Evolutionary conservation across 2,329 filamentous ascomycete species (phyloP).

Genomic region (Penicillium sp.): DNA sequence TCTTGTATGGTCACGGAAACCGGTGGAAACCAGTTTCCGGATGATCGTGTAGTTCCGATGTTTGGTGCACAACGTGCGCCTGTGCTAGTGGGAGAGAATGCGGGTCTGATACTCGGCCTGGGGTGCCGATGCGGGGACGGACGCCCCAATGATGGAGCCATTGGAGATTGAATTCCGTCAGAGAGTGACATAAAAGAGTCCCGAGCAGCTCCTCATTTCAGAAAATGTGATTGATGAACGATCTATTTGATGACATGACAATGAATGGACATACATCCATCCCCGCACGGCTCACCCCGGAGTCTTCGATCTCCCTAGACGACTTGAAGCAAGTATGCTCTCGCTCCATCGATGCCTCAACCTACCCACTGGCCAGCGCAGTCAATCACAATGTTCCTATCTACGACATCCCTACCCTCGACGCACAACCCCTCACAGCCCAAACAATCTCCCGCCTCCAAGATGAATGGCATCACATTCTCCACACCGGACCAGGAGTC

Average conservation of each 20-base stretch:
- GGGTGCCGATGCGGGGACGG: slow-evolving; percentile 10
- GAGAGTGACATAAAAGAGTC: slow-evolving; percentile 14
- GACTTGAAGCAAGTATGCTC: slow-evolving; percentile 53
- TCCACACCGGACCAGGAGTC: slow-evolving; percentile 62
- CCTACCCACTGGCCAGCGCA: slow-evolving; percentile 54
- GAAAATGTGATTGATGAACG: background rate
- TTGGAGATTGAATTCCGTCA: slow-evolving; percentile 27
- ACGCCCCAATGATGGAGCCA: background rate
- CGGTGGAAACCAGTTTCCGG: slow-evolving; percentile 24
- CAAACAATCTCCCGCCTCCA: slow-evolving; percentile 51
- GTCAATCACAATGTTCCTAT: slow-evolving; percentile 59
- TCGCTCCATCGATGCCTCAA: slow-evolving; percentile 38
- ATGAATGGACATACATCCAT: slow-evolving; percentile 18
- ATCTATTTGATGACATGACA: background rate
- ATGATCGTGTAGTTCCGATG: background rate
- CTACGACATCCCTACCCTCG: slow-evolving; percentile 53
- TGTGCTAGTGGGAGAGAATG: slow-evolving; percentile 6
- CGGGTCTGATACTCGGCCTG: slow-evolving; percentile 10
- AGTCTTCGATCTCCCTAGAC: slow-evolving; percentile 35
- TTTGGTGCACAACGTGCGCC: background rate
- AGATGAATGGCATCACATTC: slow-evolving; percentile 64
- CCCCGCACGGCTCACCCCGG: slow-evolving; percentile 30
- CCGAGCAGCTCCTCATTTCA: background rate
- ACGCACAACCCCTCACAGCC: slow-evolving; percentile 33
- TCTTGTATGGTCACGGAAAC: slow-evolving; percentile 14